Evolutionary conservation across 2,329 filamentous ascomycete genomes (phyloP), one percentile per base, ranked within the genome.

Genomic region (Sporothrix pallida): DNA sequence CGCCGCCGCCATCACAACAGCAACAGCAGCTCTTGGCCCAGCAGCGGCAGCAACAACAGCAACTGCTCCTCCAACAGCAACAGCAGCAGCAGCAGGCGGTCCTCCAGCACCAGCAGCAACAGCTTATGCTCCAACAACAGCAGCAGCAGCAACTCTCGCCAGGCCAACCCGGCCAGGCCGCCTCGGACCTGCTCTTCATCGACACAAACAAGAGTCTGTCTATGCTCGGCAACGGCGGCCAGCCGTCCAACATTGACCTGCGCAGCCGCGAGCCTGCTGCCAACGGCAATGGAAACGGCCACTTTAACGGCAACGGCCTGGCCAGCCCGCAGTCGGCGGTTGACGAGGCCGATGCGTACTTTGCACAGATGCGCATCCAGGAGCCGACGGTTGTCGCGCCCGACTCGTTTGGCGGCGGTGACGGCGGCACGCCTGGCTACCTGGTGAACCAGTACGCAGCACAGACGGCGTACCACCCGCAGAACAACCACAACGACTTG

Each of bases 331-430:
- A 90, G 37, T 93, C 94, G 26, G 94, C 94, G 1, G 90, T 97
- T 50, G 92, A 87, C 78, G 94, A 96, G 72, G 95, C 95, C 10
- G 95, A 98, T 79, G 90, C 91, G 17, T 98, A 97, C 82, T 98
- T 98, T 82, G 91, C 92, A 17, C 91, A 93, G 17, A 89, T 95
- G 88, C 86, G 87, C 73, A 86, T 94, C 74, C 87, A 89, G 77
- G 89, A 91, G 65, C 85, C 86, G 50, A 71, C 73, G 6, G 56
- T 58, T 73, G 85, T 90, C 63, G 67, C 50, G 72, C 86, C 90
- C 63, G 91, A 91, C 77, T 88, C 88, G 15, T 91, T 91, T 79
- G 89, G 89, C 67, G 89, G 89, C 68, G 87, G 86, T 46, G 86
- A 85, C 26, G 86, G 85, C 65, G 83, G 83, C 65, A 84, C 85